phyloP scores from a whole-genome alignment of 2,329 filamentous ascomycete species.

The Pleomassaria siparia region DNA sequence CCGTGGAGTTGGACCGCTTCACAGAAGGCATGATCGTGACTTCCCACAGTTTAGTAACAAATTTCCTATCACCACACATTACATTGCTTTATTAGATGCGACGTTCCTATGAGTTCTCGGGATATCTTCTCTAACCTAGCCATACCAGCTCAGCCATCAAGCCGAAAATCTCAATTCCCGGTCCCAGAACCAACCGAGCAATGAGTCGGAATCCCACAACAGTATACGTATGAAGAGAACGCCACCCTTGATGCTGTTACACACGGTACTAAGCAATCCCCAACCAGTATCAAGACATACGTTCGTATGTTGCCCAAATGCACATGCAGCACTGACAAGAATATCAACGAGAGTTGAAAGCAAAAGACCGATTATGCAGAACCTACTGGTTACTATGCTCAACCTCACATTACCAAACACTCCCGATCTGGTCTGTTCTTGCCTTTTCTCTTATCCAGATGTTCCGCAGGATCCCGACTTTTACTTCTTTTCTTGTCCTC shows the following conservation, averaged over 20 bases:
- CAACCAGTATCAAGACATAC: background rate
- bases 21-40: no score
- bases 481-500: conserved; percentile 37
- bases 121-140: conserved; percentile 5
- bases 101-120: background rate
- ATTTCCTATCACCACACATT: no score
- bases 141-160: background rate
- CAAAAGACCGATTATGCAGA: background rate
- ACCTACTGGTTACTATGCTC: background rate
- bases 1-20: no score
- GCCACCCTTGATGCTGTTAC: background rate
- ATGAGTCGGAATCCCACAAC: background rate
- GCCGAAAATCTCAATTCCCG: background rate
- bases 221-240: background rate
- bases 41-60: no score
- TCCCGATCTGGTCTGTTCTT: conserved; percentile 45
- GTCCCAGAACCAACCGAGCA: background rate
- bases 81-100: no score
- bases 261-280: no score
- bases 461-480: conserved; percentile 43
- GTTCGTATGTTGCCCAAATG: background rate
- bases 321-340: conserved; percentile 4
- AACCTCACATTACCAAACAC: conserved; percentile 46
- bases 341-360: conserved; percentile 5
- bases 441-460: conserved; percentile 26